Base-by-base conservation (phyloP, 1,284 basidiomycete species). In the Flammula alnicola region DNA sequence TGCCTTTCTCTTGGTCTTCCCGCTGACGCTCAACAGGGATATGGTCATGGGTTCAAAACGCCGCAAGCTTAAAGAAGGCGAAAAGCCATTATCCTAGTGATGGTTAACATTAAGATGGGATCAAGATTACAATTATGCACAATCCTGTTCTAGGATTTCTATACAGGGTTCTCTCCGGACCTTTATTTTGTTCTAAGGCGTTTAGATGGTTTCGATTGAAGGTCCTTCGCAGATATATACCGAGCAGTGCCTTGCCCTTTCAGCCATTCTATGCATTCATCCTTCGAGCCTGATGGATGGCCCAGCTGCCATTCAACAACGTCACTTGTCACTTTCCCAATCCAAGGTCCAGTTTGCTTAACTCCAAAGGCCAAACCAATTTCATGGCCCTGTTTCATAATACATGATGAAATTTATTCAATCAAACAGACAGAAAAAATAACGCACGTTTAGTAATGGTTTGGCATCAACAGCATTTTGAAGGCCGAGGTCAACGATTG, bases 261-360 rank as follows among this genome's bases (percentile, higher is more conserved):
- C 38, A 98, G 69, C 91, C 91, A 96, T 17, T 63, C 64, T 23
- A 76, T 66, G 62, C 91, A 93, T 6, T 86, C 80, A 4, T 83
- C 85, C 60, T 81, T 80, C 1, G 81, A 80, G 0, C 76, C 78
- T 1, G 74, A 61, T 0, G 93, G 91, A 64, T 93, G 72, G 29
- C 82, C 84, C 9, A 97, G 77, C 64, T 95, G 93, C 91, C 92
- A 96, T 53, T 84, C 80, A 17, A 91, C 65, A 32, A 96, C 77
- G 30, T 76, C 78, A 14, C 76, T 69, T n/a, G 91, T 74, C 14
- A 88, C 77, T 19, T 76, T 68, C 22, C 81, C 78, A 5, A 86
- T 81, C 83, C 91, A 87, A 2, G 81, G 79, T 1, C 92, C 91
- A 1, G 86, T 78, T 54, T 75, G 79, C 3, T 72, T 69, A 7